Conservation (phyloP, 2,329 filamentous ascomycete species). For the Didymella pomorum region DNA sequence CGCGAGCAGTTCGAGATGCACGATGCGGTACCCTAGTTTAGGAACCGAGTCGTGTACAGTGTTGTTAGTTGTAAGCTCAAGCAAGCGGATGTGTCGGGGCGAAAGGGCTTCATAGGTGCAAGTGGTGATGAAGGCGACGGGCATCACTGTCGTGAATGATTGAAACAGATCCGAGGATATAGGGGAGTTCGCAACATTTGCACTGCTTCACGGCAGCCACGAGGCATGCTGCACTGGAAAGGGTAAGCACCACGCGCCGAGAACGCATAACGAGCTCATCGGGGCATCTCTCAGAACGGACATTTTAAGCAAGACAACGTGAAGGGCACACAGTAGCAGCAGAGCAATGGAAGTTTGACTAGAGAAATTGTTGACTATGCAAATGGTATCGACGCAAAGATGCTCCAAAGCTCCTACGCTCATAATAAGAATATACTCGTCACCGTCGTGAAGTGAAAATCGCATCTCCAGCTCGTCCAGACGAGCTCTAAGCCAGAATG, state of each 20-base stretch:
- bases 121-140: conserved; percentile 8
- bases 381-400: conserved; percentile 3
- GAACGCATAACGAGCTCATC: not conserved
- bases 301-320: not conserved
- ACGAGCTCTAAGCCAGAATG: conserved; percentile 18
- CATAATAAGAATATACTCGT: conserved; percentile 3
- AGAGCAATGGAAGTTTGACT: not conserved
- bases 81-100: conserved; percentile 14
- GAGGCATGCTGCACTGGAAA: not conserved
- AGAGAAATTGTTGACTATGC: not conserved
- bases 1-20: conserved; percentile 15
- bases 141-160: not conserved
- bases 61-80: conserved; percentile 1
- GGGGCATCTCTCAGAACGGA: not conserved
- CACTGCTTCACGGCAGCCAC: not conserved
- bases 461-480: too few relatives aligned
- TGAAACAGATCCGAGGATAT: not conserved
- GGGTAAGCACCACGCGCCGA: not conserved
- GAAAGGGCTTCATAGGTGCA: too few relatives aligned
- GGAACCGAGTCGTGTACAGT: not conserved
- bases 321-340: not conserved
- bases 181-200: not conserved
- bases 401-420: conserved; percentile 4
- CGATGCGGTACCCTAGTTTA: conserved; percentile 12
- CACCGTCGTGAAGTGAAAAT: not conserved